Percentiles rank a stretch among this genome's conserved stretches.
Evolutionary conservation across 768 basidiomycete genomes (phyloP).

Genomic region (Phallus indusiatus): DNA sequence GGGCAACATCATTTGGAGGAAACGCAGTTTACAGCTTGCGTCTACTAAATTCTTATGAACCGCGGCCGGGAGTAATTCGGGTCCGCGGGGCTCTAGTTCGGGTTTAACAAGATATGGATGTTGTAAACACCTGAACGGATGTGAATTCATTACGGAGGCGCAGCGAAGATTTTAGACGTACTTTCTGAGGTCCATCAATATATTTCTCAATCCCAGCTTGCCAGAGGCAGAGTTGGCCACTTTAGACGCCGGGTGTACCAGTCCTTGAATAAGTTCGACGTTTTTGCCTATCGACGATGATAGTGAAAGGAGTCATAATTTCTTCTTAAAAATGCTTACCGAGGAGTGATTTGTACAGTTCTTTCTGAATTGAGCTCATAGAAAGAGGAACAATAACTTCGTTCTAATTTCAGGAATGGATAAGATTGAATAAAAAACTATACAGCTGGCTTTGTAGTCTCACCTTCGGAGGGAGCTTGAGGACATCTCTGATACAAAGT

Average conservation of each 20-base stretch:
- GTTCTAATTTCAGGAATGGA: constrained; percentile 38
- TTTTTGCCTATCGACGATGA: constrained; percentile 49
- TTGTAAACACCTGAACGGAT: constrained; percentile 59
- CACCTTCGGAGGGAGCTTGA: constrained; percentile 84
- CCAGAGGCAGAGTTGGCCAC: constrained; percentile 23
- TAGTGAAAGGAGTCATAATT: constrained; percentile 13
- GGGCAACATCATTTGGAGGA: constrained; percentile 69
- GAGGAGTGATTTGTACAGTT: constrained; percentile 79
- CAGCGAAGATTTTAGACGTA: constrained; percentile 28
- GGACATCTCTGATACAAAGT: constrained; percentile 43
- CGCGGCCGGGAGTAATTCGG: constrained; percentile 36
- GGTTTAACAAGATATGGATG: constrained; percentile 83
- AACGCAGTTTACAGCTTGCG: constrained; percentile 75
- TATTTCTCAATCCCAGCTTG: constrained; percentile 64
- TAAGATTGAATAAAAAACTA: background rate
- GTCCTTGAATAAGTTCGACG: constrained; percentile 49
- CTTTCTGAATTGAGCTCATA: constrained; percentile 77
- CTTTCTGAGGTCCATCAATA: constrained; percentile 86
- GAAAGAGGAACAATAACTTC: constrained; percentile 89
- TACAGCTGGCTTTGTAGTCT: constrained; percentile 20
- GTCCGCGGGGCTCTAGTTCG: constrained; percentile 64
- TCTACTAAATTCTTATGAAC: constrained; percentile 74
- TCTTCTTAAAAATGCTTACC: constrained; percentile 35
- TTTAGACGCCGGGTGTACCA: constrained; percentile 35
- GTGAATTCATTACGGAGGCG: background rate